phyloP scores from a whole-genome alignment of 179 eudicot species.

The Heliamphora pulchella region DNA sequence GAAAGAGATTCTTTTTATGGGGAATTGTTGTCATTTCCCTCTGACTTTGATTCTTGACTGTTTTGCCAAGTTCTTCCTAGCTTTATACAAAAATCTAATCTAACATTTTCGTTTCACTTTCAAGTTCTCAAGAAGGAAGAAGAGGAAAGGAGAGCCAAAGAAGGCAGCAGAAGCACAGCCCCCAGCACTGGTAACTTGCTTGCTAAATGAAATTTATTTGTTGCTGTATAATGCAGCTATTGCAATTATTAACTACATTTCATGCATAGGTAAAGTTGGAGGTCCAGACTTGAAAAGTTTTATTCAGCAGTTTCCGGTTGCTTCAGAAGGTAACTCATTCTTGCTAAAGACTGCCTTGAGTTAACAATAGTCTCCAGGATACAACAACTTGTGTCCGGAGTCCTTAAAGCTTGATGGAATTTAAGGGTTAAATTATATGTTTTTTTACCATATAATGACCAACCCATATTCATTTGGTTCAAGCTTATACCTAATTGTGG shows the following conservation, averaged over 20 bases:
- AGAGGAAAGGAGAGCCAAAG: conserved; percentile 67
- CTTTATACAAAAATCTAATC: conserved; percentile 9
- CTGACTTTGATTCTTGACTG: neutral
- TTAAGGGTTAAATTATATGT: neutral
- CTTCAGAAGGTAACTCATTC: conserved; percentile 48
- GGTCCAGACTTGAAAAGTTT: conserved; percentile 84
- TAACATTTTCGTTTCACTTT: conserved; percentile 12
- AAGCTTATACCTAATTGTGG: too few relatives aligned
- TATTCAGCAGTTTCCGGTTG: conserved; percentile 54
- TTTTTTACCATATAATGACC: neutral
- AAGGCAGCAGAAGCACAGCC: conserved; percentile 26
- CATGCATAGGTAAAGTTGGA: conserved; percentile 55
- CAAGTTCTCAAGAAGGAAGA: conserved; percentile 88
- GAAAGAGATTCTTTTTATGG: neutral
- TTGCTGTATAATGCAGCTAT: neutral
- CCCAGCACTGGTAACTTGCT: conserved; percentile 42
- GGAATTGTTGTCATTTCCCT: neutral
- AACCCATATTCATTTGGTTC: neutral
- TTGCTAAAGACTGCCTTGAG: neutral
- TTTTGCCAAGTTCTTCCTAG: neutral
- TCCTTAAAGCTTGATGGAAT: neutral
- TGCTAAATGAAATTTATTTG: neutral
- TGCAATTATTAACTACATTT: neutral
- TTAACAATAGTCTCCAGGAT: neutral
- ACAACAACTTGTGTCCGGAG: neutral